Evolutionary conservation across 257 asterid genomes (phyloP), one percentile per base, ranked within the genome.

Genomic region (Capsicum baccatum): DNA sequence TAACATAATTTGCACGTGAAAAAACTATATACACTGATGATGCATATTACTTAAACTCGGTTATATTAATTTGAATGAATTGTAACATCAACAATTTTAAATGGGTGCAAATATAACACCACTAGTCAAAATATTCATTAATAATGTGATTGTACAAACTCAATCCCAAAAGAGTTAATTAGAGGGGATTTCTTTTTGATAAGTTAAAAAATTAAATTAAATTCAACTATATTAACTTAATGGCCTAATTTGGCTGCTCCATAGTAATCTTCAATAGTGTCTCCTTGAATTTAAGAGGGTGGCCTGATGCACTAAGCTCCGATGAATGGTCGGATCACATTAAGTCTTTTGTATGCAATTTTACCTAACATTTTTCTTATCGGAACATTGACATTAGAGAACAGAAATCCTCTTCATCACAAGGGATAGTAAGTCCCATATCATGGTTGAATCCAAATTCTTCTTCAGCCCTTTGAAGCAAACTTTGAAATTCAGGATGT

Each of bases 391-490:
- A 11, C 9, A 63, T 57, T 44, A 84, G 16, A n/a, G 83, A 60
- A 55, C 76, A 48, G 37, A 84, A 84, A 33, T 37, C 52, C 2
- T 58, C 74, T 84, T 84, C 86, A 73, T 84, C 83, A 78, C 86
- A 84, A 84, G 86, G 86, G 63, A 84, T 76, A 35, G 83, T 76
- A 78, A 84, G 70, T 63, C 86, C 86, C 83, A 76, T 76, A 60
- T 84, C 79, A 47, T 84, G 81, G 8, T 70, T 78, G 48, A 84
- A 84, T 58, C 86, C 86, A 62, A 84, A 84, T 44, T 84, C 86
- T 60, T 84, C 86, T 26, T 84, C 86, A 62, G 86, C 86, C 58
- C 63, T 76, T 73, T 63, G 67, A 56, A 84, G 73, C 64, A 84
- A 78, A 63, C 59, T 73, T 78, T 58, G 83, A 50, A 84, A 84